Conservation (phyloP, 2,329 filamentous ascomycete species). For the Fusarium sp. region DNA sequence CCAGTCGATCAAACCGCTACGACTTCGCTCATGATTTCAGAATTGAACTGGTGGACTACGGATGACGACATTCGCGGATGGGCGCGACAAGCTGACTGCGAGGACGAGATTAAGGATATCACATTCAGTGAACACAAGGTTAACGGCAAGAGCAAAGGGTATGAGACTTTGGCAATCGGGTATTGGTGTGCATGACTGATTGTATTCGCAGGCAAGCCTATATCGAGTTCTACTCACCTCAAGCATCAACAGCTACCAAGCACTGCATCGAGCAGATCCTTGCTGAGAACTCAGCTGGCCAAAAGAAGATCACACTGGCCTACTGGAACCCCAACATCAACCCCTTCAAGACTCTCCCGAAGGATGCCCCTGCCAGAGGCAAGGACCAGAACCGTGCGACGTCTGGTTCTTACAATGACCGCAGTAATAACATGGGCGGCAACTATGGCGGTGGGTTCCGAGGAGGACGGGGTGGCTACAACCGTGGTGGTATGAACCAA, state of each 20-base stretch:
- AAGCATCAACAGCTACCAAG: slow-evolving; percentile 89
- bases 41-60: slow-evolving; percentile 96
- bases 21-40: slow-evolving; percentile 85
- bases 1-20: slow-evolving; percentile 73
- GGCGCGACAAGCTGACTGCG: slow-evolving; percentile 83
- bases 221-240: slow-evolving; percentile 85
- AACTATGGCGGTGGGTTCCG: slow-evolving; percentile 69
- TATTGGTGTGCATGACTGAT: slow-evolving; percentile 19
- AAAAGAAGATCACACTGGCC: slow-evolving; percentile 80
- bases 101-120: slow-evolving; percentile 89
- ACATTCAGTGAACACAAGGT: slow-evolving; percentile 99
- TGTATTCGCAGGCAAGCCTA: slow-evolving; percentile 75
- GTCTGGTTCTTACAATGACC: slow-evolving; percentile 65
- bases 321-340: slow-evolving; percentile 86
- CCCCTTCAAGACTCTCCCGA: slow-evolving; percentile 91
- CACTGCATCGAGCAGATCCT: slow-evolving; percentile 79
- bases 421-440: slow-evolving; percentile 57
- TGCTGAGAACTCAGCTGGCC: slow-evolving; percentile 66
- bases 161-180: slow-evolving; percentile 37
- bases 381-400: slow-evolving; percentile 73
- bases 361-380: slow-evolving; percentile 79
- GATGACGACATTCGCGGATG: slow-evolving; percentile 95
- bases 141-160: slow-evolving; percentile 99
- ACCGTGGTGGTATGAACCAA: slow-evolving; percentile 63
- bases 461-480: slow-evolving; percentile 67